Percentiles rank a stretch among this genome's conserved stretches.
phyloP scores from a whole-genome alignment of 129 eudicot species.

The Pittosporum tobira region DNA sequence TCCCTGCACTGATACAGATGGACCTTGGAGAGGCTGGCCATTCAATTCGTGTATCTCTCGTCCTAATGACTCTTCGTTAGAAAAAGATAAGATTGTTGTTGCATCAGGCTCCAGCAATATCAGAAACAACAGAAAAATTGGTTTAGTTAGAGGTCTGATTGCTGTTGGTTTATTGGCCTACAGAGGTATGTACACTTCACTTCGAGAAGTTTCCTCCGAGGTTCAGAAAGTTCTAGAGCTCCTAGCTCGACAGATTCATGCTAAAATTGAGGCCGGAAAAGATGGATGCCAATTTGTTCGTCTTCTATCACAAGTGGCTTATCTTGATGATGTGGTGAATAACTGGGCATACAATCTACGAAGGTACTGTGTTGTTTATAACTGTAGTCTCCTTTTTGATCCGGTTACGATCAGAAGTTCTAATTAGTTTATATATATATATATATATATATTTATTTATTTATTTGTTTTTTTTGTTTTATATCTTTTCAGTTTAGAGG shows the following conservation, averaged over 20 bases:
- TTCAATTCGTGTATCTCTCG: slow-evolving; percentile 85
- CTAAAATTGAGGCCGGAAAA: slow-evolving; percentile 70
- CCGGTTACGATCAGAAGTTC: background rate
- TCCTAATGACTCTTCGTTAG: slow-evolving; percentile 32
- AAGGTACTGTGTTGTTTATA: slow-evolving; percentile 43
- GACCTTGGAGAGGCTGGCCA: slow-evolving; percentile 92
- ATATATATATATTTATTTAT: too few species aligned
- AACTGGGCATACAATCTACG: slow-evolving; percentile 69
- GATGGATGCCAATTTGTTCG: slow-evolving; percentile 48
- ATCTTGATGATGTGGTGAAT: slow-evolving; percentile 80
- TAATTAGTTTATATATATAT: background rate
- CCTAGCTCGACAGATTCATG: slow-evolving; percentile 44
- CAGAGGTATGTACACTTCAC: slow-evolving; percentile 71
- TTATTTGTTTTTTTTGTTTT: background rate
- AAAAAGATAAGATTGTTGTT: slow-evolving; percentile 23
- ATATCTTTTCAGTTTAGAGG: slow-evolving; percentile 61
- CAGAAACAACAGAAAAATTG: slow-evolving; percentile 39
- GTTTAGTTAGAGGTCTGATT: slow-evolving; percentile 67
- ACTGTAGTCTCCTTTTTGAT: background rate
- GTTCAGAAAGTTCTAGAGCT: slow-evolving; percentile 71
- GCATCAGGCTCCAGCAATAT: slow-evolving; percentile 24
- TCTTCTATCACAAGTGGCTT: slow-evolving; percentile 77
- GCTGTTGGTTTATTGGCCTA: slow-evolving; percentile 91
- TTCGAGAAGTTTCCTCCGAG: slow-evolving; percentile 55
- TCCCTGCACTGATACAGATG: slow-evolving; percentile 56